Evolutionary conservation across 495 filamentous ascomycete genomes (phyloP).

Genomic region (Darksidea phi): DNA sequence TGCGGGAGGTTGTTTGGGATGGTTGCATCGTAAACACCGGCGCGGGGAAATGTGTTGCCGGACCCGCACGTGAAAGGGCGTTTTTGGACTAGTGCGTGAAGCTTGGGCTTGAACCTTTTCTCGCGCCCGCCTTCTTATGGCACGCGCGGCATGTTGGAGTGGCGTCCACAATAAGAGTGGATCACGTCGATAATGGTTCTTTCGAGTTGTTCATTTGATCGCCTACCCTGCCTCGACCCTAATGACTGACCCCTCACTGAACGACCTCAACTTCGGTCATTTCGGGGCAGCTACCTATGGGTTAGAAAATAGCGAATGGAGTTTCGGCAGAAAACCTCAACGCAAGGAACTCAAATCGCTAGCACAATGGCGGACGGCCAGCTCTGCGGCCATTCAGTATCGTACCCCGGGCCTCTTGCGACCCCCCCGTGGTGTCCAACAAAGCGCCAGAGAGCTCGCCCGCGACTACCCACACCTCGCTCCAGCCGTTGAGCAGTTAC

Average conservation of each 20-base stretch:
- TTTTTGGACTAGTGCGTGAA: constrained; percentile 6
- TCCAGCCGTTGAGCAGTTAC: constrained; percentile 30
- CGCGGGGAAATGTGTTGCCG: constrained; percentile 4
- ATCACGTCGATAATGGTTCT: constrained; percentile 22
- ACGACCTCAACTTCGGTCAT: constrained; percentile 66
- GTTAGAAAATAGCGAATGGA: constrained; percentile 55
- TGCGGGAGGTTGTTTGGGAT: constrained; percentile 15
- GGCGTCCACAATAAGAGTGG: no score
- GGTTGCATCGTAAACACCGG: constrained; percentile 9
- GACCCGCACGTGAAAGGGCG: constrained; percentile 21
- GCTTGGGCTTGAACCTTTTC: not conserved
- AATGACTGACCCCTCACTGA: constrained; percentile 59
- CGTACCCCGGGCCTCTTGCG: not conserved
- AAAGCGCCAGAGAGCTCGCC: constrained; percentile 13
- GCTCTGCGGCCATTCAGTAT: not conserved
- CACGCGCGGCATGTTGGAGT: no score
- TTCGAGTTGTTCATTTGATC: not conserved
- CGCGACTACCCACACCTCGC: constrained; percentile 35
- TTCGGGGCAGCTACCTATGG: constrained; percentile 59
- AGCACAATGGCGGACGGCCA: constrained; percentile 6
- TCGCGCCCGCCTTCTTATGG: not conserved
- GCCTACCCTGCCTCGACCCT: constrained; percentile 42
- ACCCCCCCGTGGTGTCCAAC: not conserved
- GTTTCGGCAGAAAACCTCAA: constrained; percentile 46
- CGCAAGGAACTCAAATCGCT: constrained; percentile 25